These are phyloP conservation scores for Grammothele lineata DNA, from an alignment of 768 basidiomycete genomes.

Conservation along the genomic window DNA sequence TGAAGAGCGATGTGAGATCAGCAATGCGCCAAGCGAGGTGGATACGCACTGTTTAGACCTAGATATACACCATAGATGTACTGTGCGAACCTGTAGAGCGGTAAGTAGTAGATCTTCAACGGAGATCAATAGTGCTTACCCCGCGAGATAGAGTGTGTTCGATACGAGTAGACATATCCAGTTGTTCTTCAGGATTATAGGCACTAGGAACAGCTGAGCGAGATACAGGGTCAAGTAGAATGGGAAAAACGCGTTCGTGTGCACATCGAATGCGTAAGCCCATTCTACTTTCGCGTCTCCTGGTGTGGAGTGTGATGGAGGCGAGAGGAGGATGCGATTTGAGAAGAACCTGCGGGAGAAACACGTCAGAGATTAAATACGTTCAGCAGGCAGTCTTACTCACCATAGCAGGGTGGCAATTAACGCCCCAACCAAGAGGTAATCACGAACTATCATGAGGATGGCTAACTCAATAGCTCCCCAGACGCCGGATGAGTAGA, in stretches of 20 bases:
- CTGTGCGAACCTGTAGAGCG: conserved; percentile 64
- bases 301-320: conserved; percentile 66
- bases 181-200: conserved; percentile 75
- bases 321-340: conserved; percentile 66
- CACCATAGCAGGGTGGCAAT: conserved; percentile 78
- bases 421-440: conserved; percentile 71
- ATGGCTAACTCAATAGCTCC: conserved; percentile 62
- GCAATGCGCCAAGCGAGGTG: neutral
- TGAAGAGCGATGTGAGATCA: conserved; percentile 7
- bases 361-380: conserved; percentile 10
- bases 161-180: conserved; percentile 96
- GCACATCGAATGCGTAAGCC: conserved; percentile 96
- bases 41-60: conserved; percentile 65
- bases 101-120: too few relatives aligned
- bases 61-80: conserved; percentile 91
- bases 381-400: conserved; percentile 9
- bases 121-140: conserved; percentile 42
- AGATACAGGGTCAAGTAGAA: conserved; percentile 87
- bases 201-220: conserved; percentile 81
- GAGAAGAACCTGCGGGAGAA: conserved; percentile 54
- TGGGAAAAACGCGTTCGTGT: conserved; percentile 96
- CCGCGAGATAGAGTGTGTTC: conserved; percentile 87
- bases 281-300: conserved; percentile 78
- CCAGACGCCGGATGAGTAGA: conserved; percentile 62
- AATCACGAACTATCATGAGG: conserved; percentile 87